Percentiles rank a stretch among this genome's conserved stretches.
Evolutionary conservation across 257 asterid species (phyloP).

Genomic region (Solanum etuberosum): DNA sequence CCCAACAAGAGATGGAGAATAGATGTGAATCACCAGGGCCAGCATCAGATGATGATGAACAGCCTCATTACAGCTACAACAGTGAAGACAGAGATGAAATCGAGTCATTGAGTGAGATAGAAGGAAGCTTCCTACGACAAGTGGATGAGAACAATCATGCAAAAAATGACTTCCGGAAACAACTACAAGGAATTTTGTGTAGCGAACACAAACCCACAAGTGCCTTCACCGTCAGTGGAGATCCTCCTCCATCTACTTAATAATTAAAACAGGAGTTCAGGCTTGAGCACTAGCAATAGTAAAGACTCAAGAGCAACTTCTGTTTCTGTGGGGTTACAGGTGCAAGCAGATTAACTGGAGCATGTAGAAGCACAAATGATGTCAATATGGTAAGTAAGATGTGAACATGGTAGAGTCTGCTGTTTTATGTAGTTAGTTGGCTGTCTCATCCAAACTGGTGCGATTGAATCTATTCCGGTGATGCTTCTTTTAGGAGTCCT

Average conservation of each 20-base stretch:
- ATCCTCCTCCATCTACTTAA: constrained; percentile 28
- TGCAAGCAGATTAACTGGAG: neutral
- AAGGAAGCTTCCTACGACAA: constrained; percentile 61
- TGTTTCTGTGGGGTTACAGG: constrained; percentile 1
- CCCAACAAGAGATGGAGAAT: constrained; percentile 60
- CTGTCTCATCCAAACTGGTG: constrained; percentile 4
- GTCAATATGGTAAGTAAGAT: neutral
- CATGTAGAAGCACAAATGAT: constrained; percentile 6
- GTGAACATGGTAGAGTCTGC: constrained; percentile 9
- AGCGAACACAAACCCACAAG: constrained; percentile 33
- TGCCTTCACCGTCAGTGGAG: constrained; percentile 23
- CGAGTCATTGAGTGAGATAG: constrained; percentile 71
- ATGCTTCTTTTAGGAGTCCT: constrained; percentile 8
- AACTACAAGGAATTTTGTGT: constrained; percentile 62
- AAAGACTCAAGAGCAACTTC: constrained; percentile 44
- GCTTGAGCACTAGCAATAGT: constrained; percentile 43
- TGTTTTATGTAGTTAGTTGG: neutral
- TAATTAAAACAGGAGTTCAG: constrained; percentile 35
- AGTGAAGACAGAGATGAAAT: constrained; percentile 49
- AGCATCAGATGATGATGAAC: constrained; percentile 33
- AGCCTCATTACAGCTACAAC: constrained; percentile 19
- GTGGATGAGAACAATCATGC: constrained; percentile 55
- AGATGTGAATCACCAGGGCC: constrained; percentile 53
- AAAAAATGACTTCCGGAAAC: constrained; percentile 69
- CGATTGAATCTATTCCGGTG: constrained; percentile 7